These are phyloP conservation scores for Solanum hybrid DNA, from an alignment of 305 asterid genomes.

Conservation along the genomic window DNA sequence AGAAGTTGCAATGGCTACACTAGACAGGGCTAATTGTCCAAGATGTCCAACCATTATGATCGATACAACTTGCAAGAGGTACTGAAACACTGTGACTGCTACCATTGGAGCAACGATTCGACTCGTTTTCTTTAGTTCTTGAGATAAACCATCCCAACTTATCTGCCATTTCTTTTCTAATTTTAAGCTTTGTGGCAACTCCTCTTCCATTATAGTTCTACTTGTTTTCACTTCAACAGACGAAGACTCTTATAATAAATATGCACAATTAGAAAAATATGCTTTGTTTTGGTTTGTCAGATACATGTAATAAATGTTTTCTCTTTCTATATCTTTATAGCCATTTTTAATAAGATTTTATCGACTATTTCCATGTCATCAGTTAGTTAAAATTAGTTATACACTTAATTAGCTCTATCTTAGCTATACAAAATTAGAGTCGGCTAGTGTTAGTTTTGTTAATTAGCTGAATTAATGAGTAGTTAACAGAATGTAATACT, in stretches of 20 bases:
- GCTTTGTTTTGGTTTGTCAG: not conserved
- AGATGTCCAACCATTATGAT: constrained; percentile 49
- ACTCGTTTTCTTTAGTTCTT: constrained; percentile 21
- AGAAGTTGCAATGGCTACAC: constrained; percentile 48
- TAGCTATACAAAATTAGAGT: not conserved
- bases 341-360: not conserved
- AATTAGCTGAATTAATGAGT: not conserved
- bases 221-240: not conserved
- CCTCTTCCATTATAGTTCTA: not conserved
- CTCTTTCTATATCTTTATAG: not conserved
- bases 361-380: not conserved
- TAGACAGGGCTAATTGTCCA: constrained; percentile 35
- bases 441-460: not conserved
- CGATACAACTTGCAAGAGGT: constrained; percentile 29
- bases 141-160: constrained; percentile 9
- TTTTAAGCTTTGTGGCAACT: constrained; percentile 1
- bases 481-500: not conserved
- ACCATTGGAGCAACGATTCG: constrained; percentile 41
- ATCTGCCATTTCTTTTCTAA: constrained; percentile 4
- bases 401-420: not conserved
- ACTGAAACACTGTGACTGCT: constrained; percentile 29
- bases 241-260: not conserved
- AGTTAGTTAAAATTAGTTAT: not conserved
- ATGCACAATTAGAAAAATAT: not conserved
- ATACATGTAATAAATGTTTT: not conserved